Base-by-base conservation (phyloP, 2,329 filamentous ascomycete species). In the Kalmusia sp. region DNA sequence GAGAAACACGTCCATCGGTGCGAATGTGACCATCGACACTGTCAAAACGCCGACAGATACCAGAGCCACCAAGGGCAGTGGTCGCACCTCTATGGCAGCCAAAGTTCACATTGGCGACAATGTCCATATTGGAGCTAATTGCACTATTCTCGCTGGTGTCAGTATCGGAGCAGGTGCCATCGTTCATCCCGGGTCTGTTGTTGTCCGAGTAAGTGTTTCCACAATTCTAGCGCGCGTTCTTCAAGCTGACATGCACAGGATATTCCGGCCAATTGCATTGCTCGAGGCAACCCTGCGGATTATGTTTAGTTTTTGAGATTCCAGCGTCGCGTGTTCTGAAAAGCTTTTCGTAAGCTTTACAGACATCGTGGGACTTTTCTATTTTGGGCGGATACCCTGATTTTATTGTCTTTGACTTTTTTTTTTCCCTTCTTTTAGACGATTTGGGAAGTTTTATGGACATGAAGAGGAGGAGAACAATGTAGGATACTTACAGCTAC, bases 21-120 rank as follows among this genome's bases (percentile, higher is more conserved):
- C 91, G 0, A 91, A 93, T 62, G 93, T 97, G 52, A 93, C 87
- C 59, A 90, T 98, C 61, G 90, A 92, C 68, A 92, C 90, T 14
- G 86, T 88, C 28, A 89, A 86, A 35, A 81, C 89, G 43, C 86
- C 87, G 35, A 86, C 87, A 12, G 91, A 96, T 69, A 86, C 88
- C 24, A 86, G 89, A 70, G 82, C 84, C 58, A 83, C 91, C 19
- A 86, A 89, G 64, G 93, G 92, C 6, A 88, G 86, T 40, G 86
- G 87, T 60, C 91, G 89, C 28, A 84, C 85, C 6, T 88, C 90
- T 67, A 76, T 87, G 52, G 92, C 90, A 12, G 85, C 85, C 27
- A 79, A 83, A 15, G 88, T 98, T 50, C 82, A 81, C 28, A 93
- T 98, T 57, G 91, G 92, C 59, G 86, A 86, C 55, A 86, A 89